Conservation (phyloP, 805 yeast genomes). For the Candida xiaguanensis region DNA sequence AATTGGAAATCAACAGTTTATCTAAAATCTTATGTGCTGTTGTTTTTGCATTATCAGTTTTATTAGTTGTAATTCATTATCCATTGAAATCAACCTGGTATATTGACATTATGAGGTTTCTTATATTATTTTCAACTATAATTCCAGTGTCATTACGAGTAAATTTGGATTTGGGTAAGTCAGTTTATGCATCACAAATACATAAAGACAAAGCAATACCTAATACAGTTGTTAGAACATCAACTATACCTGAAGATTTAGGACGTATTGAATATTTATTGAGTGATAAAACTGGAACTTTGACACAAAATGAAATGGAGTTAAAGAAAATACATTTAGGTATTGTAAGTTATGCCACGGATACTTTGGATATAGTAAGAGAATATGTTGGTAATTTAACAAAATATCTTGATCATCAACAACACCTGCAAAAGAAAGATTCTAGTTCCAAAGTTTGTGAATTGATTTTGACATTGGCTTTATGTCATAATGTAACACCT, state of each 20-base stretch:
- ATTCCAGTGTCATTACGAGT: slow-evolving; percentile 96
- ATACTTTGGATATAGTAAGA: slow-evolving; percentile 83
- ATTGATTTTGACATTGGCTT: slow-evolving; percentile 73
- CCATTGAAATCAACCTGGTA: slow-evolving; percentile 67
- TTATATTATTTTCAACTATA: slow-evolving; percentile 89
- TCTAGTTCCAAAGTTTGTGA: slow-evolving; percentile 75
- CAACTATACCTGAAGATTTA: slow-evolving; percentile 96
- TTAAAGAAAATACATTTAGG: slow-evolving; percentile 91
- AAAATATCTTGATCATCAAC: slow-evolving; percentile 19
- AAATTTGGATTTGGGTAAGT: slow-evolving; percentile 89
- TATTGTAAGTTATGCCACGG: slow-evolving; percentile 86
- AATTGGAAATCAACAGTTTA: slow-evolving; percentile 82
- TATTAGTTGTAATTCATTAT: slow-evolving; percentile 74
- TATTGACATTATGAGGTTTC: slow-evolving; percentile 82
- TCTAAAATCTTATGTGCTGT: slow-evolving; percentile 86
- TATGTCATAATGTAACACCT: slow-evolving; percentile 98
- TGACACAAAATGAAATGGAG: slow-evolving; percentile 98
- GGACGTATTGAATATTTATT: slow-evolving; percentile 92
- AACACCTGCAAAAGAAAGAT: slow-evolving; percentile 50
- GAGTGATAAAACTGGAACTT: slow-evolving; percentile 94
- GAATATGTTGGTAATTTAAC: slow-evolving; percentile 49
- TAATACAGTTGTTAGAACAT: slow-evolving; percentile 89
- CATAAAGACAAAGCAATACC: slow-evolving; percentile 81
- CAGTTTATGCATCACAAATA: slow-evolving; percentile 93
- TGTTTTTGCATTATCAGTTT: slow-evolving; percentile 74